Base-by-base conservation (phyloP, 129 eudicot species). In the Artemisia annua region DNA sequence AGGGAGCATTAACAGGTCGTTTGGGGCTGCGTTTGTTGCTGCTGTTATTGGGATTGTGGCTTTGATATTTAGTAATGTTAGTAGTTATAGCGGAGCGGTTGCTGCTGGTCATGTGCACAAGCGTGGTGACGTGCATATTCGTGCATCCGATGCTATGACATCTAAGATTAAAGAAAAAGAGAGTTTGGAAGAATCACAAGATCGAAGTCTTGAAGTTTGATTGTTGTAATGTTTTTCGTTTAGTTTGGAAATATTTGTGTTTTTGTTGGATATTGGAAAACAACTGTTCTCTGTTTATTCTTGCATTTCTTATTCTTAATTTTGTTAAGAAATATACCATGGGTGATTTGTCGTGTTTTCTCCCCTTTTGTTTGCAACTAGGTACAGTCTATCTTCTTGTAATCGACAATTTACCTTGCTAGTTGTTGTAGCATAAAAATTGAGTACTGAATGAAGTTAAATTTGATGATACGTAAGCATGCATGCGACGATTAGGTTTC, bases 11-110 rank as follows among this genome's bases (percentile, higher is more conserved):
- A 82, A 73, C 7, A 75, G 77, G 64, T 60, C 94, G 11, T 90
- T 90, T 68, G 95, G 94, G 66, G 77, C 79, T 2, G 86, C 91
- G n/a, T 90, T 90, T 65, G 77, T 83, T 1, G 82, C 82, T 10
- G 88, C 86, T 12, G 77, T 85, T 14, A 32, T 83, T 56, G 97
- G 95, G 13, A 80, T 83, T 16, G 66, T 87, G 19, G 84, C 66
- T 50, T 63, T 90, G 86, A 75, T 90, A 11, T 90, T 90, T 80
- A 88, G 95, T 53, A 87, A 87, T 48, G 84, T 90, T 57, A 86
- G 91, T 67, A 90, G 84, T 79, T 87, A 83, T 53, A 83, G 87
- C 60, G 97, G 95, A 13, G 97, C 97, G 3, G 80, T 85, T 64
- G 97, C 86, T 2, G 97, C 95, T 10, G 95, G 97, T 11, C 88